Evolutionary conservation across 371 early-diverging fungal species (phyloP), one percentile per base, ranked within the genome.

Genomic region (Mortierella sp.): DNA sequence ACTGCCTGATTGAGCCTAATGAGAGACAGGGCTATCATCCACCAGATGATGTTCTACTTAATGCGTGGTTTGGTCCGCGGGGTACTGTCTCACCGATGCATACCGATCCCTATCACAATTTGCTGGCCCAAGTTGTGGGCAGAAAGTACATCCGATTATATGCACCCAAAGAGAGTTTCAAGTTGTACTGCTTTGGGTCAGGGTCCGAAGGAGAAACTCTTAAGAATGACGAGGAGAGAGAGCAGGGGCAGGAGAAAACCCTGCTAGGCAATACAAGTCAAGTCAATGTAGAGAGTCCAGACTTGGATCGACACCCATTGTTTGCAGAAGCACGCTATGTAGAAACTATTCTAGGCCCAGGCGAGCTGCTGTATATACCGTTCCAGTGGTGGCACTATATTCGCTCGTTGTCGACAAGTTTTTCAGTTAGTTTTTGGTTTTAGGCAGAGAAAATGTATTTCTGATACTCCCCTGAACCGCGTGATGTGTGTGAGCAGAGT

Each of bases 371-470:
- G 7, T 97, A 93, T 70, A 94, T 98, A 40, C 98, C 98, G 12
- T 94, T 95, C 87, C 92, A 56, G 85, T 96, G 95, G 93, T 97
- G 97, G 97, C 97, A 97, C 82, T 94, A 92, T 81, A 93, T 97
- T 34, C 89, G 92, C 55, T 93, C 96, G 3, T 83, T 96, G 34
- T 89, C 86, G 19, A 85, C 85, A 2, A 94, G 95, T 70, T 93
- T 94, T 61, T 94, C 95, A 68, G 91, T 96, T 7, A 95, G 95
- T 79, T 90, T 96, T 69, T 97, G 97, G 97, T 96, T 96, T 70
- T 89, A 80, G 34, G 4, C 17, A n/a, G 15, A 45, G n/a, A 45
- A 45, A 17, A 47, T 6, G 6, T n/a, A 47, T 17, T n/a, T 10
- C 2, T 40, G 6, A 43, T 17, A 15, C 15, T 9, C 43, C 10